phyloP scores from a whole-genome alignment of 2,329 filamentous ascomycete species.

The Colletotrichum nymphaeae region DNA sequence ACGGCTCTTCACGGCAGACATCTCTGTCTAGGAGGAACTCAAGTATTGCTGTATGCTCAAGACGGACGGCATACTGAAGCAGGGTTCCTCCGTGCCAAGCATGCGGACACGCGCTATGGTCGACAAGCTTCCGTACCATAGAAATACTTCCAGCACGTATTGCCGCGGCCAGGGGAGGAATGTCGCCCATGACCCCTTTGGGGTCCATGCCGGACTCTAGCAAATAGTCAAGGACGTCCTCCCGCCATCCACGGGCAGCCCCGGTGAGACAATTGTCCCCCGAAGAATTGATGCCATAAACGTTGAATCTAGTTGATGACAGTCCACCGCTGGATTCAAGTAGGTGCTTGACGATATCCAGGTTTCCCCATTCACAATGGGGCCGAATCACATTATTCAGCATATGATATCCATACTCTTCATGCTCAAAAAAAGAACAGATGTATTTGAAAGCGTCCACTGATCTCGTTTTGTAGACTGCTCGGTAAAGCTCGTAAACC shows the following conservation, averaged over 20 bases:
- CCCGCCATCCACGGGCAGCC: neutral
- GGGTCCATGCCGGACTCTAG: neutral
- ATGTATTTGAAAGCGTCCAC: too few species aligned
- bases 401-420: too few species aligned
- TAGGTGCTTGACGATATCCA: too few species aligned
- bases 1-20: neutral
- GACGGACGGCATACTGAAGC: neutral
- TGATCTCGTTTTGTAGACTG: too few species aligned
- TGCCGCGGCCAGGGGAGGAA: neutral
- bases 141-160: neutral
- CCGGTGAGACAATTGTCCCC: too few species aligned
- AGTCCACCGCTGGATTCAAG: too few species aligned
- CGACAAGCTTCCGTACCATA: neutral
- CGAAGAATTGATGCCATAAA: too few species aligned
- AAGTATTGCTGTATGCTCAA: neutral
- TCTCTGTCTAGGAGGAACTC: neutral
- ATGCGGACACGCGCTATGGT: neutral
- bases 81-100: neutral
- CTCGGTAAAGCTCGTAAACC: too few species aligned
- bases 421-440: too few species aligned
- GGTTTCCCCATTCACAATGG: too few species aligned
- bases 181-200: neutral
- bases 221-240: neutral
- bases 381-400: too few species aligned
- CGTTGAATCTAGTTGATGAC: too few species aligned